Conservation (phyloP, 352 stramenopile genomes). For the Pythium phragmiticola region DNA sequence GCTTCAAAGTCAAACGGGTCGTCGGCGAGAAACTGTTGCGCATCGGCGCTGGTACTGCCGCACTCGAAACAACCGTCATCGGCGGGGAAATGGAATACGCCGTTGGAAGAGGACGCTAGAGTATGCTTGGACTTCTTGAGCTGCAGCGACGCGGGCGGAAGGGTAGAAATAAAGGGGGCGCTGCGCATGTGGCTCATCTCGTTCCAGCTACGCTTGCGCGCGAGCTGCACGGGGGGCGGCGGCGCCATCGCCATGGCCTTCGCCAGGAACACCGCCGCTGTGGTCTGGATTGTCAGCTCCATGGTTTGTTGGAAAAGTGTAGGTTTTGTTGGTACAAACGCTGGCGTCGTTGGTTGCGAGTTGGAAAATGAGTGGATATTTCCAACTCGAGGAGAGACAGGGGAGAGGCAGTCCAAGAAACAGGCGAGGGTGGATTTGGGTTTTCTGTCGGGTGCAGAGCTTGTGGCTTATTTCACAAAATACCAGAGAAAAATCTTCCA, state of each 20-base stretch:
- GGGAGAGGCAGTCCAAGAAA: neutral
- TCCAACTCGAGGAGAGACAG: neutral
- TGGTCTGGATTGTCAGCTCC: slow-evolving; percentile 5
- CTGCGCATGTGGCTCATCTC: slow-evolving; percentile 18
- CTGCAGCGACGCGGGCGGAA: neutral
- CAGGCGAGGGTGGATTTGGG: neutral
- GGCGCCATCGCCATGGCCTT: neutral
- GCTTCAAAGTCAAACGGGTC: slow-evolving; percentile 18
- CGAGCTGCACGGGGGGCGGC: slow-evolving; percentile 4
- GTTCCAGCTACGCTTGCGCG: slow-evolving; percentile 19
- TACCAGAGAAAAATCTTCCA: neutral
- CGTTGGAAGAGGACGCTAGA: slow-evolving; percentile 1
- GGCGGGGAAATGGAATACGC: neutral
- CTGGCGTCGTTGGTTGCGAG: neutral
- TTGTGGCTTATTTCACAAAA: neutral
- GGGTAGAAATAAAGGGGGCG: neutral
- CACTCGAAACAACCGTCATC: neutral
- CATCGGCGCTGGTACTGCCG: slow-evolving; percentile 7
- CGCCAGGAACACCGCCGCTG: neutral
- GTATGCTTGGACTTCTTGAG: slow-evolving; percentile 18
- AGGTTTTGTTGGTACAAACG: neutral
- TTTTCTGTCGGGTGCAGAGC: neutral
- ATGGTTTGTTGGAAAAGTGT: neutral
- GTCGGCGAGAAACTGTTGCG: slow-evolving; percentile 12
- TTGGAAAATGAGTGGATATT: neutral